Percentiles rank a stretch among this genome's conserved stretches.
phyloP scores from a whole-genome alignment of 768 basidiomycete species.

The Podaxis sp. region DNA sequence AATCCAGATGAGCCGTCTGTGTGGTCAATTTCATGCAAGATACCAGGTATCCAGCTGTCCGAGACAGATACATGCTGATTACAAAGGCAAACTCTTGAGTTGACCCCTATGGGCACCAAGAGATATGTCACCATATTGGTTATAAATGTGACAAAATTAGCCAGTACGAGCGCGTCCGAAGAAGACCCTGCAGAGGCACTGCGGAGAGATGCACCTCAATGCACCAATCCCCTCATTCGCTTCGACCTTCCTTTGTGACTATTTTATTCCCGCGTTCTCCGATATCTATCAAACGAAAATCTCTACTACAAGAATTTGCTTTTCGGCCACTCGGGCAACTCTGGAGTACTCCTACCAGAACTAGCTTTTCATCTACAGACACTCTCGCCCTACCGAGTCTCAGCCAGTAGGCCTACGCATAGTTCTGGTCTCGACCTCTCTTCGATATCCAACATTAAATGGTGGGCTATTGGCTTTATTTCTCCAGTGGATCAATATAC shows the following conservation, averaged over 20 bases:
- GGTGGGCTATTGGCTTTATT: not conserved
- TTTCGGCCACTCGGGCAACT: not conserved
- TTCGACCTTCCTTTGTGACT: not conserved
- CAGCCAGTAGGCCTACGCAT: not conserved
- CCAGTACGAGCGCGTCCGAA: constrained; percentile 6
- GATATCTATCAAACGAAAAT: not conserved
- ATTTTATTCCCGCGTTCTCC: constrained; percentile 9
- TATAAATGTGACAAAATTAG: not conserved
- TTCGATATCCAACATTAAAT: not conserved
- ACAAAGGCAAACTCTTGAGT: not conserved
- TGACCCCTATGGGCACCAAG: not conserved
- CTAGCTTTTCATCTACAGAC: not conserved
- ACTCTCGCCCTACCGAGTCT: not conserved
- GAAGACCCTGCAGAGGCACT: not conserved
- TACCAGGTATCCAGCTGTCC: not conserved
- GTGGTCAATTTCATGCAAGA: not conserved
- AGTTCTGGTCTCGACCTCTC: not conserved
- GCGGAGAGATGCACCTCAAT: not conserved
- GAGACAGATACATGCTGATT: not conserved
- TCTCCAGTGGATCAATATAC: not conserved
- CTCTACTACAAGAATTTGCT: not conserved
- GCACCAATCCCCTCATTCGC: not conserved
- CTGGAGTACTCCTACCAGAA: not conserved
- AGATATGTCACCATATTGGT: not conserved
- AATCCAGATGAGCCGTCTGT: not conserved